These are phyloP conservation scores for Cladosporium sp. DNA, from an alignment of 2,329 filamentous ascomycete genomes.

Conservation along the genomic window DNA sequence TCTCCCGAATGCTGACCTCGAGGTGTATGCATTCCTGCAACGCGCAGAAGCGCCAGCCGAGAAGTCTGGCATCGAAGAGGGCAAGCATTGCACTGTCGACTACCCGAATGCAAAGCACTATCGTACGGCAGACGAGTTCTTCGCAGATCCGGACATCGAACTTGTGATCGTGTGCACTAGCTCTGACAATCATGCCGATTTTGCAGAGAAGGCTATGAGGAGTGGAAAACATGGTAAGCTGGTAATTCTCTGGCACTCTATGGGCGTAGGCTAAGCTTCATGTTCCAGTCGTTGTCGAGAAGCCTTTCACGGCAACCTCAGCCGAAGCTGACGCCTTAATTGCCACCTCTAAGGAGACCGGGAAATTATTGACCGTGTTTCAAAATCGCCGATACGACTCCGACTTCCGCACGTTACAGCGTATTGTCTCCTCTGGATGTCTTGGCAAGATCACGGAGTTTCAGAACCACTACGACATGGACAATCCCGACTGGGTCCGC, in stretches of 20 bases:
- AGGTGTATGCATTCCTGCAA: constrained; percentile 47
- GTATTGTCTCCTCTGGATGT: constrained; percentile 20
- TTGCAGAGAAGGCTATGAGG: constrained; percentile 31
- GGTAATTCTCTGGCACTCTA: neutral
- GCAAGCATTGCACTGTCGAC: constrained; percentile 47
- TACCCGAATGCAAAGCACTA: constrained; percentile 38
- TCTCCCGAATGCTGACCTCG: constrained; percentile 41
- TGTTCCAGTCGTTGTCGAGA: constrained; percentile 33
- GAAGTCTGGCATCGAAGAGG: constrained; percentile 24
- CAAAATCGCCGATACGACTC: constrained; percentile 38
- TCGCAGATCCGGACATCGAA: constrained; percentile 31
- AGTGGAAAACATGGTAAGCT: constrained; percentile 35
- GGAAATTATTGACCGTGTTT: constrained; percentile 33
- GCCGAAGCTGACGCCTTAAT: constrained; percentile 33
- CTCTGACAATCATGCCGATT: constrained; percentile 29
- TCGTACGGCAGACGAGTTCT: constrained; percentile 31
- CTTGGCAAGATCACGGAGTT: constrained; percentile 31
- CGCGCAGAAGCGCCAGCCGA: constrained; percentile 37
- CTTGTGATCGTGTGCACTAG: constrained; percentile 34
- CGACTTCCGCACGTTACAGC: constrained; percentile 34
- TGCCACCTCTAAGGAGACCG: constrained; percentile 25
- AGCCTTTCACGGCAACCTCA: constrained; percentile 33
- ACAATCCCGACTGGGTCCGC: constrained; percentile 37
- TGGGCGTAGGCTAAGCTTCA: neutral
- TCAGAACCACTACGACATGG: constrained; percentile 36